A percentile compares a stretch with the other conserved stretches of the same genome.
phyloP scores from a whole-genome alignment of 2,329 filamentous ascomycete genomes.

The Keithomyces neogunnii region DNA sequence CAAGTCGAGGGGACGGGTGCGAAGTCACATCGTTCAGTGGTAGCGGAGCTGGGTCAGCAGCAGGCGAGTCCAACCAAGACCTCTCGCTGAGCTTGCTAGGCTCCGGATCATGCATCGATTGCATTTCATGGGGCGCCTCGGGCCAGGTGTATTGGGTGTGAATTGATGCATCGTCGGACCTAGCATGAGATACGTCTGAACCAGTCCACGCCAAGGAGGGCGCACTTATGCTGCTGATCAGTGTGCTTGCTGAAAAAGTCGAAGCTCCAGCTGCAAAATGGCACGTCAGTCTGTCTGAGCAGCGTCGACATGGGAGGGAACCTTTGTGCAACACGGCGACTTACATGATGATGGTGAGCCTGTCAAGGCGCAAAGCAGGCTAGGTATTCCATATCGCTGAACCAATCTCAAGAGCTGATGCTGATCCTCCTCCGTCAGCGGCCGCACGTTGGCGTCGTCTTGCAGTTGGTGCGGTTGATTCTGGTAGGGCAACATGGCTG shows the following conservation, averaged over 20 bases:
- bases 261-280: slow-evolving; percentile 27
- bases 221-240: slow-evolving; percentile 31
- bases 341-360: slow-evolving; percentile 28
- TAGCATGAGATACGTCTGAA: slow-evolving; percentile 30
- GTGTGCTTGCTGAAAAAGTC: slow-evolving; percentile 29
- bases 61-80: slow-evolving; percentile 32
- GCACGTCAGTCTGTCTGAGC: neutral
- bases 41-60: slow-evolving; percentile 26
- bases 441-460: slow-evolving; percentile 26
- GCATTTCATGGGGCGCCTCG: slow-evolving; percentile 23
- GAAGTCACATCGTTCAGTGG: slow-evolving; percentile 24
- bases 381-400: slow-evolving; percentile 29
- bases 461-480: slow-evolving; percentile 15
- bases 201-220: slow-evolving; percentile 33
- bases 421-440: slow-evolving; percentile 30
- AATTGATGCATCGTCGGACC: slow-evolving; percentile 31
- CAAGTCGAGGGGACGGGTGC: slow-evolving; percentile 27
- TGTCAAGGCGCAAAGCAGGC: slow-evolving; percentile 27
- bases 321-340: slow-evolving; percentile 9
- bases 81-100: slow-evolving; percentile 24
- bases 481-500: slow-evolving; percentile 26
- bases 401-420: slow-evolving; percentile 27
- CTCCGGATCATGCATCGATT: slow-evolving; percentile 26
- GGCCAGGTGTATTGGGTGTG: slow-evolving; percentile 30
- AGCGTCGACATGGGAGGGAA: neutral